Evolutionary conservation across 805 yeast species (phyloP), one percentile per base, ranked within the genome.

Genomic region (Nakazawaea laoshanensis): DNA sequence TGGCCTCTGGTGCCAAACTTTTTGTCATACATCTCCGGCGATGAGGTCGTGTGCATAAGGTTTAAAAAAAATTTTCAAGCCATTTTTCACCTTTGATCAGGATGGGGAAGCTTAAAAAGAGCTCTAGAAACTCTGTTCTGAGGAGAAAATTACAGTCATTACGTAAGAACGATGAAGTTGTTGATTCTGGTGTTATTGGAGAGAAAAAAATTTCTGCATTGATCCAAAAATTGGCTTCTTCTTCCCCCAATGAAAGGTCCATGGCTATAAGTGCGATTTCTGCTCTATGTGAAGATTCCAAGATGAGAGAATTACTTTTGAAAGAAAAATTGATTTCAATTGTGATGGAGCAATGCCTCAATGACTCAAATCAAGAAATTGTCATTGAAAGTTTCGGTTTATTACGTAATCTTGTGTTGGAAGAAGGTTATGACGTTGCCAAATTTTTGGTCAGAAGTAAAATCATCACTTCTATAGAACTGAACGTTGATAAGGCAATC

Each of bases 391-490:
- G 89, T 1, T 78, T 74, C 45, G 96, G 95, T 1, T 60, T 89
- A 16, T 58, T 92, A 41, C 70, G 95, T 50, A 86, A 82, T 49
- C 49, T 89, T 36, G 78, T 81, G 3, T 64, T 85, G 33, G 95
- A 85, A 48, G 95, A 87, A 55, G 96, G 96, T 14, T 78, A 84
- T 45, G 94, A 85, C 42, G 69, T 85, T 23, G 74, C 86, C 18
- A 70, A 73, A 14, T 74, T 71, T 51, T 52, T 83, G 34, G 81
- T 94, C 83, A 71, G 96, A 49, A 74, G 75, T 12, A 75, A 81
- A 40, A 74, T 89, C 26, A 78, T 95, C 82, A 62, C 69, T 0
- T 57, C 70, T 18, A 64, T 86, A 25, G 70, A 65, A 29, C 42
- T 51, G 4, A 70, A 77, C 2, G 56, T 84, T 27, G 13, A 14